These are phyloP conservation scores for Nicotiana attenuata DNA, from an alignment of 257 asterid genomes.

Conservation along the genomic window DNA sequence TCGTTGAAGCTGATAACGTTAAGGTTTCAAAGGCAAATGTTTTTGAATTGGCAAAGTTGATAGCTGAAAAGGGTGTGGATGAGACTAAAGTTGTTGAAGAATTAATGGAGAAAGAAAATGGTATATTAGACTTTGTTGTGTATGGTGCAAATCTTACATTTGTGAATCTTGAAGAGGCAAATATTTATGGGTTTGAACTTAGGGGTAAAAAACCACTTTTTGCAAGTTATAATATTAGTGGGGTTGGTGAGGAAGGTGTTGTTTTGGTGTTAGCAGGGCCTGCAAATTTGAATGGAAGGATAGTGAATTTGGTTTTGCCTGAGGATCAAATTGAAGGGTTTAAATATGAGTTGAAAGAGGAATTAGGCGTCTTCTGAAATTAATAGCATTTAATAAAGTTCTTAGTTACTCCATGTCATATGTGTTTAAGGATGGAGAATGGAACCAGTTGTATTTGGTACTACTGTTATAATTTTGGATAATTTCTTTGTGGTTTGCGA, in stretches of 20 bases:
- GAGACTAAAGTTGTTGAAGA: constrained; percentile 33
- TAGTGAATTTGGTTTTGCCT: constrained; percentile 46
- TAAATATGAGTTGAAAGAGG: constrained; percentile 35
- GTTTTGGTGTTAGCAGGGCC: constrained; percentile 43
- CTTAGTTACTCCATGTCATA: background rate
- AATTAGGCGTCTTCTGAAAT: constrained; percentile 29
- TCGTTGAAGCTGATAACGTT: constrained; percentile 27
- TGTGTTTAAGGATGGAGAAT: too few species aligned
- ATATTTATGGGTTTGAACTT: constrained; percentile 40
- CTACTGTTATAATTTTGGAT: too few species aligned
- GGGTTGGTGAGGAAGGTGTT: constrained; percentile 63
- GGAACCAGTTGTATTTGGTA: too few species aligned
- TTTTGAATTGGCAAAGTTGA: constrained; percentile 27
- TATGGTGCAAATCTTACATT: constrained; percentile 68
- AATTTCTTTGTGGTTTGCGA: too few species aligned
- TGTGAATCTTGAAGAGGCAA: constrained; percentile 41
- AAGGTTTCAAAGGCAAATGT: constrained; percentile 18
- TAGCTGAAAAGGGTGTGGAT: constrained; percentile 31
- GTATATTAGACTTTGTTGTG: constrained; percentile 28
- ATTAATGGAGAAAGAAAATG: constrained; percentile 22
- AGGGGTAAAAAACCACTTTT: constrained; percentile 35
- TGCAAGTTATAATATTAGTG: constrained; percentile 37
- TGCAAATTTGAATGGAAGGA: constrained; percentile 24
- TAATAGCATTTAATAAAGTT: background rate
- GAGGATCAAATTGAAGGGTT: constrained; percentile 30